A percentile compares a stretch with the other conserved stretches of the same genome.
Conservation (phyloP, 1,284 basidiomycete genomes). For the Schizopora paradoxa region DNA sequence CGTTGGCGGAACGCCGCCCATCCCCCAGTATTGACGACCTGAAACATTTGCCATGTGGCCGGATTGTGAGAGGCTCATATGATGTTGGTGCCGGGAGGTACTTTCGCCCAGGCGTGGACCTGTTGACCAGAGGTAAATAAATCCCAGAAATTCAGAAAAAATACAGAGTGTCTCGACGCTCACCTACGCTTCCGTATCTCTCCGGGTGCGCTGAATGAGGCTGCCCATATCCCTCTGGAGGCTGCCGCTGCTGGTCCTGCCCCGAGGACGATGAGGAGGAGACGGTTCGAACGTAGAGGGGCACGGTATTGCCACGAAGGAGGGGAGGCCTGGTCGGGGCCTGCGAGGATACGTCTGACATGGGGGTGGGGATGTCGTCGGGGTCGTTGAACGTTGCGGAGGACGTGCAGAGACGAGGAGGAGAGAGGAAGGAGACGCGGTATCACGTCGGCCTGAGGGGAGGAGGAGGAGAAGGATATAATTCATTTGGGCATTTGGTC, state of each 20-base stretch:
- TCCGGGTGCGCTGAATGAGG: conserved; percentile 9
- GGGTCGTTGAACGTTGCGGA: background rate
- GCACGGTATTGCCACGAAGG: conserved; percentile 15
- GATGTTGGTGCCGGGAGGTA: background rate
- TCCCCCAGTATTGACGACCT: conserved; percentile 8
- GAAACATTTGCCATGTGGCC: background rate
- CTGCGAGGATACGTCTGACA: conserved; percentile 7
- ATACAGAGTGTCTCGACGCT: background rate
- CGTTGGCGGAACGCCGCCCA: conserved; percentile 9
- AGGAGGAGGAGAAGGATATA: conserved; percentile 2
- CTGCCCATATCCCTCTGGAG: conserved; percentile 2
- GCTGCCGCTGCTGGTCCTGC: conserved; percentile 9
- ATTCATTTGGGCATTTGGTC: background rate
- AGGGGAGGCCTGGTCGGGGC: conserved; percentile 10
- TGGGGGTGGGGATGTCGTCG: background rate
- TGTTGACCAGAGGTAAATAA: background rate
- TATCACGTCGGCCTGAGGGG: background rate
- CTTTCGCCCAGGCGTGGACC: background rate
- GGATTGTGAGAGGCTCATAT: no score
- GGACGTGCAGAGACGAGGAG: background rate
- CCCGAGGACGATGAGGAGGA: background rate
- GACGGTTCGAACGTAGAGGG: conserved; percentile 12
- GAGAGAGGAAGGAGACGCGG: background rate
- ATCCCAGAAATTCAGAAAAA: background rate
- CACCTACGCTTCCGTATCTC: conserved; percentile 1